Evolutionary conservation across 306 rosid species (phyloP), one percentile per base, ranked within the genome.

Genomic region (Prunus mume): DNA sequence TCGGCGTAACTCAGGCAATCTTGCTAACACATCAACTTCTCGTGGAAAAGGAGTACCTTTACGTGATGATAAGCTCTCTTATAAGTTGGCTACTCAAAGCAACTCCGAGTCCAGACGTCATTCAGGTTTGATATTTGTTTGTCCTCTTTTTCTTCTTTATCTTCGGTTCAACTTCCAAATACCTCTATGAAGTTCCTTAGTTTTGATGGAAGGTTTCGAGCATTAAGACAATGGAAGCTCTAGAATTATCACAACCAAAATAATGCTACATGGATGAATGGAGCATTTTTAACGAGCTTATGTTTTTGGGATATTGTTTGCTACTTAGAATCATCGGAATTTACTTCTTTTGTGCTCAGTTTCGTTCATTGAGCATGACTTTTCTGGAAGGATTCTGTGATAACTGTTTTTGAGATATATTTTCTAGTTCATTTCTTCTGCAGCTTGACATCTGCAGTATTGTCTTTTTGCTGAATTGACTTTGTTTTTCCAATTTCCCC

Each of bases 1-100:
- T 72, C 90, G 97, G 22, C 97, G 97, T 47, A 88, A 84, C 86
- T 82, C 88, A 12, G 62, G 79, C 58, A 89, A 87, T 83, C 88
- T 82, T 76, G 86, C 87, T 45, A 86, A 63, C 77, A 80, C 91
- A 65, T 86, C 97, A 47, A 84, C 88, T 72, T 90, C 98, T 62
- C 86, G 85, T 45, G 91, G 88, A 47, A 96, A 91, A 78, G 88
- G 84, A 6, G 69, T 81, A 65, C 60, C 90, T 58, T 68, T 79
- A 5, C 81, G 52, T 18, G 91, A 90, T 41, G 91, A 92, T 57
- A 85, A 73, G 28, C 87, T 84, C 49, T 74, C 90, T 77, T 87
- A 88, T 81, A 90, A 89, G 86, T 67, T 90, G 80, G 86, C 88
- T 43, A 54, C 91, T 81, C 91, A 85, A 70, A 79, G 84, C 78